phyloP scores from a whole-genome alignment of 371 early-diverging fungal genomes.

The Capniomyces stellatus region DNA sequence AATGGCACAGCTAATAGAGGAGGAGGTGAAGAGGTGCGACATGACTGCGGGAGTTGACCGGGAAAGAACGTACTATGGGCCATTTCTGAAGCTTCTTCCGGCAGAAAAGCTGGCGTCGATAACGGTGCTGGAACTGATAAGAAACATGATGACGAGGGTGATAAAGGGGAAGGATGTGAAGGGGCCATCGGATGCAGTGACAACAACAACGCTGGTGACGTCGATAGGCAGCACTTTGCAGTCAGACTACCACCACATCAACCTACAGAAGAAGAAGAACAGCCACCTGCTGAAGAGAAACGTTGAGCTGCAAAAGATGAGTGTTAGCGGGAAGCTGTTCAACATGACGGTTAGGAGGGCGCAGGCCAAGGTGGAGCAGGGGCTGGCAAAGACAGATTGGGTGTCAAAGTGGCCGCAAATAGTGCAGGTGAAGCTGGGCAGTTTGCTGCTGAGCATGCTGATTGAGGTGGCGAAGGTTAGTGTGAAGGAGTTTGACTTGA shows the following conservation, averaged over 20 bases:
- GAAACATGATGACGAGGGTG: conserved; percentile 26
- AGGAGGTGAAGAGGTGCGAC: conserved; percentile 23
- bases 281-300: conserved; percentile 26
- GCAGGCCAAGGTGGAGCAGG: conserved; percentile 31
- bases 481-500: conserved; percentile 35
- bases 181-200: conserved; percentile 30
- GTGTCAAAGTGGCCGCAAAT: conserved; percentile 29
- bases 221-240: conserved; percentile 65
- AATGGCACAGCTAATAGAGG: conserved; percentile 41
- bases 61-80: conserved; percentile 30
- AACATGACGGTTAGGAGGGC: conserved; percentile 56
- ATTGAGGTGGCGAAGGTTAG: conserved; percentile 56
- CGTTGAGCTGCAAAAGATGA: conserved; percentile 36
- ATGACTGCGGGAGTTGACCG: conserved; percentile 5
- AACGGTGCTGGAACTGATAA: conserved; percentile 61
- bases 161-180: conserved; percentile 22
- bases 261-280: conserved; percentile 45
- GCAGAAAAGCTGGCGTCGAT: conserved; percentile 67
- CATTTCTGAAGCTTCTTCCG: conserved; percentile 49
- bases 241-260: conserved; percentile 62
- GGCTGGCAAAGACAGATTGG: conserved; percentile 28
- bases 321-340: conserved; percentile 52
- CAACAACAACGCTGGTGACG: conserved; percentile 39
- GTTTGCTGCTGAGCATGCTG: conserved; percentile 31
- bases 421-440: conserved; percentile 23